These are phyloP conservation scores for Zygosaccharomyces siamensis DNA, from an alignment of 805 yeast species.

Conservation along the genomic window DNA sequence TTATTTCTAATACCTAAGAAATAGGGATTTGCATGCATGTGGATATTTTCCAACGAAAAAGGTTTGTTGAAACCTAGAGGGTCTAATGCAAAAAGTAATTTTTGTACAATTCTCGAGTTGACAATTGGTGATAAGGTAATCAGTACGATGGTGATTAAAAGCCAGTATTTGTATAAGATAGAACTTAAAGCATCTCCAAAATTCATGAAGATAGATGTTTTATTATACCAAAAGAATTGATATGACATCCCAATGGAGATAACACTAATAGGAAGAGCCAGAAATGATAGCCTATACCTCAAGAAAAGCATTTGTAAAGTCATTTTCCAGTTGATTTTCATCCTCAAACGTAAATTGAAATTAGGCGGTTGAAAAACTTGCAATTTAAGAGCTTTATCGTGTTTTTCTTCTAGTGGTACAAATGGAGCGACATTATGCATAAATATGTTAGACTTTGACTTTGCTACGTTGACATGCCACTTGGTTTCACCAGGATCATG, in stretches of 20 bases:
- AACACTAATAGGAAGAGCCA: conserved; percentile 63
- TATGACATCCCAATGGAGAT: conserved; percentile 46
- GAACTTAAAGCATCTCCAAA: conserved; percentile 44
- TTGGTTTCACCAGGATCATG: conserved; percentile 67
- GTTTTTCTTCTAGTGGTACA: conserved; percentile 41
- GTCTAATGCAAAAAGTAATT: conserved; percentile 43
- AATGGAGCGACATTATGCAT: conserved; percentile 67
- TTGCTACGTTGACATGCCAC: conserved; percentile 59
- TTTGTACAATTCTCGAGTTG: conserved; percentile 35
- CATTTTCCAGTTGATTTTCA: conserved; percentile 25
- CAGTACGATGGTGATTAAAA: conserved; percentile 24
- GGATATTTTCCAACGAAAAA: conserved; percentile 36
- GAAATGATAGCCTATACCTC: conserved; percentile 70
- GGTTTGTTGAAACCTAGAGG: conserved; percentile 50
- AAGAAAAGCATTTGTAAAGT: conserved; percentile 67
- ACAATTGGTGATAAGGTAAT: conserved; percentile 38
- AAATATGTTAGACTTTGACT: conserved; percentile 39
- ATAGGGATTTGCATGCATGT: conserved; percentile 48
- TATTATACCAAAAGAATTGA: conserved; percentile 48
- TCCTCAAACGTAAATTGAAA: conserved; percentile 11
- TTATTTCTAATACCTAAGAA: conserved; percentile 63
- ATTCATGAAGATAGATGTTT: conserved; percentile 38
- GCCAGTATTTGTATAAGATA: conserved; percentile 32
- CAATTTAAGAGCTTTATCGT: conserved; percentile 22
- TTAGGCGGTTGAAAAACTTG: conserved; percentile 24